phyloP scores from a whole-genome alignment of 2,329 filamentous ascomycete species.

The Epichloe gansuensis region DNA sequence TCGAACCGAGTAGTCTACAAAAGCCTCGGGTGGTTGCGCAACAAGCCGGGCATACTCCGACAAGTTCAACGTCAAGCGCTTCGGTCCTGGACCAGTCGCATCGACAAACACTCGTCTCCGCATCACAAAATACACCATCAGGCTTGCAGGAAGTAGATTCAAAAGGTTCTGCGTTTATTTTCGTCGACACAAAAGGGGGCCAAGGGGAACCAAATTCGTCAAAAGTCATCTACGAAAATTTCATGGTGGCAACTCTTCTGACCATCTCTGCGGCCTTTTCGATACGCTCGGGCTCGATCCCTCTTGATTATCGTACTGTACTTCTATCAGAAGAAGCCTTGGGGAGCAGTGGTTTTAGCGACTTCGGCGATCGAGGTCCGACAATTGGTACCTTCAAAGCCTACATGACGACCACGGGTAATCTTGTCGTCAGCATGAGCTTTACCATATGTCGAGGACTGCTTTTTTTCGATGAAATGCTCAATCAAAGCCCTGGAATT shows the following conservation, averaged over 20 bases:
- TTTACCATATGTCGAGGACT: conserved; percentile 36
- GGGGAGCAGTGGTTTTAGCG: conserved; percentile 9
- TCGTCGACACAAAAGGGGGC: conserved; percentile 11
- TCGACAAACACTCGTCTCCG: conserved; percentile 10
- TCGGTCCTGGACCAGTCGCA: conserved; percentile 26
- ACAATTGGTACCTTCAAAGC: conserved; percentile 38
- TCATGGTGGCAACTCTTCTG: conserved; percentile 38
- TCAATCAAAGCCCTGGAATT: conserved; percentile 26
- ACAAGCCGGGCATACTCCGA: conserved; percentile 31
- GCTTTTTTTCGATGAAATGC: conserved; percentile 30
- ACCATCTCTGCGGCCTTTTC: conserved; percentile 39
- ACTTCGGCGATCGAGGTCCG: conserved; percentile 10
- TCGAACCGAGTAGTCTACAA: conserved; percentile 36
- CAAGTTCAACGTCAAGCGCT: conserved; percentile 30
- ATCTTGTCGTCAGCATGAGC: conserved; percentile 36
- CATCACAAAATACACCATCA: conserved; percentile 4
- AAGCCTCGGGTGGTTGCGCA: conserved; percentile 28
- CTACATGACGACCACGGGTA: conserved; percentile 43
- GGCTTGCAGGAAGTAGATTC: conserved; percentile 15
- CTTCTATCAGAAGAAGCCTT: conserved; percentile 25
- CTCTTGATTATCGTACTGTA: conserved; percentile 40
- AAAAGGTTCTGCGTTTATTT: conserved; percentile 16
- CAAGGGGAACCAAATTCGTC: conserved; percentile 13
- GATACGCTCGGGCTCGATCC: conserved; percentile 32
- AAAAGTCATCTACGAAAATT: conserved; percentile 39